Percentiles rank a stretch among this genome's conserved stretches.
Evolutionary conservation across 2,329 filamentous ascomycete genomes (phyloP).

Genomic region (Cordyceps farinosa): DNA sequence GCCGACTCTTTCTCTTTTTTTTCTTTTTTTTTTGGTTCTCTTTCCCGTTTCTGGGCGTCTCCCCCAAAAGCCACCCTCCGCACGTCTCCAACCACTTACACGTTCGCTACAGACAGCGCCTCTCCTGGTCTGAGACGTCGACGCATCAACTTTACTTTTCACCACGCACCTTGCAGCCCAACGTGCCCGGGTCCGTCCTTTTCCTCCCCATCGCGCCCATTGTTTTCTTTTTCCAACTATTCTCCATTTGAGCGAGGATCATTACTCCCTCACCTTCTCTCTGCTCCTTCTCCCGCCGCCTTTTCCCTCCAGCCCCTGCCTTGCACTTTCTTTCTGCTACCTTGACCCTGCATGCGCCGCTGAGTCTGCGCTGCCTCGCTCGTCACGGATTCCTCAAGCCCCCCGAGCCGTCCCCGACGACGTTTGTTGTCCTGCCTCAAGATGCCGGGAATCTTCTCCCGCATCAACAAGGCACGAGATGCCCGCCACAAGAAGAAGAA

Average conservation of each 20-base stretch:
- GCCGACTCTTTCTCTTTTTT: background rate
- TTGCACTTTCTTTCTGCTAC: background rate
- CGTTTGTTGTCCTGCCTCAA: constrained; percentile 23
- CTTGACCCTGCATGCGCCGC: constrained; percentile 9
- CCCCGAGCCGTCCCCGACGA: background rate
- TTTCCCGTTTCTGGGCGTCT: background rate
- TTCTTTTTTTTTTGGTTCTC: background rate
- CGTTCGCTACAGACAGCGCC: background rate
- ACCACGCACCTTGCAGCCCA: background rate
- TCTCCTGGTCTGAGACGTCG: constrained; percentile 9
- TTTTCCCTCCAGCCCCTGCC: background rate
- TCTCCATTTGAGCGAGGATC: background rate
- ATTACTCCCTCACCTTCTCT: background rate
- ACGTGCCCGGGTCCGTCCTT: background rate
- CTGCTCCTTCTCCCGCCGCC: too few species aligned
- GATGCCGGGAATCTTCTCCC: constrained; percentile 59
- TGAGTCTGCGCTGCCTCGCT: constrained; percentile 2
- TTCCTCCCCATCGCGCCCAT: background rate
- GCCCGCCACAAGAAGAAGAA: constrained; percentile 70
- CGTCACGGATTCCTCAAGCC: constrained; percentile 5
- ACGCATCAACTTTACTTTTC: constrained; percentile 8
- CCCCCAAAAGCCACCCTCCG: background rate
- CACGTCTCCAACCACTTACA: constrained; percentile 17
- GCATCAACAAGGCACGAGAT: constrained; percentile 50
- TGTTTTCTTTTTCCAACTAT: background rate